These are phyloP conservation scores for Vitis vinifera DNA, from an alignment of 164 flowering plant species.

Conservation along the genomic window ASM3070453v1 NC_081815.1:2507001-2507500, in stretches of 20 bases:
- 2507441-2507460: slow-evolving; percentile 62
- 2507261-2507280: slow-evolving; percentile 54
- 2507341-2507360: slow-evolving; percentile 40
- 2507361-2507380: slow-evolving; percentile 50
- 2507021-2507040: no score
- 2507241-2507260: slow-evolving; percentile 37
- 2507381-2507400: slow-evolving; percentile 63
- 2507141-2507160: no score
- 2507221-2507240: slow-evolving; percentile 14
- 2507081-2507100: no score
- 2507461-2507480: slow-evolving; percentile 64
- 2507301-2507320: slow-evolving; percentile 59
- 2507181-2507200: neutral
- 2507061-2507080: no score
- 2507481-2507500: slow-evolving; percentile 72
- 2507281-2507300: slow-evolving; percentile 66
- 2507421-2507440: slow-evolving; percentile 90
- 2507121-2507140: no score
- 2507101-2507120: no score
- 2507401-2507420: slow-evolving; percentile 92
- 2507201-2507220: neutral
- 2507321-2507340: slow-evolving; percentile 54
- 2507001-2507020: no score
- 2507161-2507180: neutral
- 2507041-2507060: no score